These are phyloP conservation scores for Fusarium devonianum DNA, from an alignment of 2,329 filamentous ascomycete genomes.

Conservation along the genomic window DNA sequence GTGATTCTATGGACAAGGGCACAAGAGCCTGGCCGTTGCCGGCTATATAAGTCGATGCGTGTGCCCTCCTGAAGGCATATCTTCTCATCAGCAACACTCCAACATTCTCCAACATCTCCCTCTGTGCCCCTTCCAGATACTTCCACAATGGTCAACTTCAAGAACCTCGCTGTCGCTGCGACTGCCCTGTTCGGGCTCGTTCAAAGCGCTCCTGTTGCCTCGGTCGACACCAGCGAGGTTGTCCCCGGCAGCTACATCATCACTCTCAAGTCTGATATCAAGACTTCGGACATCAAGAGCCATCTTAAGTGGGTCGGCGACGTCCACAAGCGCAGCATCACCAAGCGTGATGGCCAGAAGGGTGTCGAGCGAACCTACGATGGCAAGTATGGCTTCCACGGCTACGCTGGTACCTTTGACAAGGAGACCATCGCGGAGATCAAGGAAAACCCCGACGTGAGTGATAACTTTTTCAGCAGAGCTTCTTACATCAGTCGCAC, in stretches of 20 bases:
- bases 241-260: slow-evolving; percentile 63
- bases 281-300: slow-evolving; percentile 52
- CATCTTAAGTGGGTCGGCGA: slow-evolving; percentile 60
- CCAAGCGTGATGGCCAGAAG: slow-evolving; percentile 51
- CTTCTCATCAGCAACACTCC: slow-evolving; percentile 21
- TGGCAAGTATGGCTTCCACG: slow-evolving; percentile 46
- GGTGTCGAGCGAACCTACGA: slow-evolving; percentile 45
- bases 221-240: slow-evolving; percentile 31
- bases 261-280: slow-evolving; percentile 63
- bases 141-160: slow-evolving; percentile 43
- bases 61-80: slow-evolving; percentile 4
- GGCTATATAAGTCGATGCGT: slow-evolving; percentile 33
- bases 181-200: slow-evolving; percentile 36
- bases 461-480: too few relatives aligned
- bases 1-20: slow-evolving; percentile 5
- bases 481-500: too few relatives aligned
- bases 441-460: slow-evolving; percentile 52
- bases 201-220: slow-evolving; percentile 33
- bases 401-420: slow-evolving; percentile 55
- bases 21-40: background rate
- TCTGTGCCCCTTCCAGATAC: slow-evolving; percentile 2
- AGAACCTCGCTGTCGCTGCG: slow-evolving; percentile 39
- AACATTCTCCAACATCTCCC: slow-evolving; percentile 11
- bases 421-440: slow-evolving; percentile 51
- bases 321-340: slow-evolving; percentile 61